Evolutionary conservation across 106 monocot genomes (phyloP).

Genomic region (Ottelia alismoides): DNA sequence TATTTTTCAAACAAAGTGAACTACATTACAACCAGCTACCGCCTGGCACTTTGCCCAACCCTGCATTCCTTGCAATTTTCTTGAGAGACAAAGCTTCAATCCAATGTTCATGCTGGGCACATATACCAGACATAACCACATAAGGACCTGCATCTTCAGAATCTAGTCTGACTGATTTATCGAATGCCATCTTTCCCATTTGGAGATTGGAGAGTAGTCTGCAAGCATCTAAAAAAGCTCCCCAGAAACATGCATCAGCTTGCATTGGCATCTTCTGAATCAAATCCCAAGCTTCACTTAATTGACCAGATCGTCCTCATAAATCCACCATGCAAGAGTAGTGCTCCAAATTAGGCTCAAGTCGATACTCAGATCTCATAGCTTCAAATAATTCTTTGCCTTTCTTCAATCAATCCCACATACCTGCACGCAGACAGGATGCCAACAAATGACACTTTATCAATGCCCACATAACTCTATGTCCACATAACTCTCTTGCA

Average conservation of each 20-base stretch:
- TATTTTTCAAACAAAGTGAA: no score
- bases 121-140: constrained; percentile 53
- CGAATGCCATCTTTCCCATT: constrained; percentile 39
- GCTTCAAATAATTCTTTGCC: constrained; percentile 31
- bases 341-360: constrained; percentile 3
- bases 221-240: constrained; percentile 15
- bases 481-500: constrained; percentile 17
- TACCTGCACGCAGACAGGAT: constrained; percentile 61
- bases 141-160: constrained; percentile 35
- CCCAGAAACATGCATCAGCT: constrained; percentile 7
- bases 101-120: constrained; percentile 53
- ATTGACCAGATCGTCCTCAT: neutral
- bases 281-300: constrained; percentile 7
- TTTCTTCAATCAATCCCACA: constrained; percentile 46
- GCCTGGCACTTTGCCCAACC: constrained; percentile 43
- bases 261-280: neutral
- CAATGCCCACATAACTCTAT: constrained; percentile 30
- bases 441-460: constrained; percentile 34
- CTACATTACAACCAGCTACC: no score
- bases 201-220: constrained; percentile 31
- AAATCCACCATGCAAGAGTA: constrained; percentile 6
- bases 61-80: constrained; percentile 12
- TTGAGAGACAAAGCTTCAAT: constrained; percentile 40
- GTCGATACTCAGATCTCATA: constrained; percentile 3
- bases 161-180: constrained; percentile 27